These are phyloP conservation scores for Trifolium dubium DNA, from an alignment of 306 rosid species.

Conservation along the genomic window DNA sequence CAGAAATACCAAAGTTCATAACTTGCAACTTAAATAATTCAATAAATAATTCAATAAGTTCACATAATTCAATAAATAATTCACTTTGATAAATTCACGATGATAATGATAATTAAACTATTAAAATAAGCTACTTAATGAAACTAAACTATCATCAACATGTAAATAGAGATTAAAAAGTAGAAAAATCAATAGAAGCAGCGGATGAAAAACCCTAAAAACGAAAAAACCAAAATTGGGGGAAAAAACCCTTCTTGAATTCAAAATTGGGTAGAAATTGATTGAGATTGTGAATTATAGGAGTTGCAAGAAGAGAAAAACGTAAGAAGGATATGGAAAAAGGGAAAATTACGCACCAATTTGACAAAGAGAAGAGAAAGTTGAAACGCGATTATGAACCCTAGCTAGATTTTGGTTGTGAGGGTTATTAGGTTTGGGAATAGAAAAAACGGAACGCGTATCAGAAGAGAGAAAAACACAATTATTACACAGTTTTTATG, in stretches of 20 bases:
- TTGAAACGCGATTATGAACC: constrained; percentile 11
- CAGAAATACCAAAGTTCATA: constrained; percentile 7
- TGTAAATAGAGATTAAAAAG: neutral
- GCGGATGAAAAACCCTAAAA: constrained; percentile 33
- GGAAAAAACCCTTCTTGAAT: neutral
- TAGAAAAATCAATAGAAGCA: neutral
- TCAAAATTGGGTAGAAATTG: constrained; percentile 7
- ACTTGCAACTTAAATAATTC: neutral
- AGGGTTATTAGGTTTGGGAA: constrained; percentile 29
- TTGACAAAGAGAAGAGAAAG: neutral
- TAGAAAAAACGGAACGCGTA: neutral
- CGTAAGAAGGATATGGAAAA: neutral
- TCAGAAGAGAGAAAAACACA: neutral
- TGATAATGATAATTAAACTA: constrained; percentile 1
- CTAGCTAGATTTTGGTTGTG: constrained; percentile 2
- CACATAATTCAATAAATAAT: neutral
- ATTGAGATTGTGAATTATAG: neutral
- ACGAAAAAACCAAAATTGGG: neutral
- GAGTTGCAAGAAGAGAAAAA: neutral
- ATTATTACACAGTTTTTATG: neutral
- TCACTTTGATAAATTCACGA: neutral
- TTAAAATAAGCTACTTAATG: constrained; percentile 4
- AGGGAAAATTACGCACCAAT: constrained; percentile 26
- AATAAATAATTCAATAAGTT: neutral
- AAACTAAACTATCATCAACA: constrained; percentile 15